These are phyloP conservation scores for Dendrocalamus sinicus DNA, from an alignment of 176 grass and related monocot species.

Conservation along the genomic window DNA sequence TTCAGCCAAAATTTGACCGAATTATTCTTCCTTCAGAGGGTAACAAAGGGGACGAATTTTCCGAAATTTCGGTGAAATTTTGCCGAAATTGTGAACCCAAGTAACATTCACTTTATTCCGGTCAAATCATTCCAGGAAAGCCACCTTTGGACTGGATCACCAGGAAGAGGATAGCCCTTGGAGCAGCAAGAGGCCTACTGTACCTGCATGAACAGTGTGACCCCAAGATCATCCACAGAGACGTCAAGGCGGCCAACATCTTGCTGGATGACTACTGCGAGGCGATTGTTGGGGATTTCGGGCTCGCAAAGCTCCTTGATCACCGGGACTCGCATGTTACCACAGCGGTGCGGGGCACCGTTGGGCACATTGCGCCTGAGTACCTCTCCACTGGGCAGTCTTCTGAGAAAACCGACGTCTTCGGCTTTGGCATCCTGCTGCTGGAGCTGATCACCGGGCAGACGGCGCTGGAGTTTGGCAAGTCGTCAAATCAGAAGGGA, in stretches of 20 bases:
- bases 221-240: slow-evolving; percentile 97
- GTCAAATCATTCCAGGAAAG: slow-evolving; percentile 66
- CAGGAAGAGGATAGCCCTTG: slow-evolving; percentile 83
- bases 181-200: slow-evolving; percentile 81
- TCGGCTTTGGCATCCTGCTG: slow-evolving; percentile 93
- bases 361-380: slow-evolving; percentile 94
- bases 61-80: too few species aligned
- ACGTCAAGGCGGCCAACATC: slow-evolving; percentile 92
- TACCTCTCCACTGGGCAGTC: slow-evolving; percentile 96
- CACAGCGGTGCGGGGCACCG: slow-evolving; percentile 85
- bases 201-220: slow-evolving; percentile 99
- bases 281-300: slow-evolving; percentile 90
- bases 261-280: slow-evolving; percentile 87
- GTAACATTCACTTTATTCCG: background rate
- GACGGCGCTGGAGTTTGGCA: slow-evolving; percentile 89
- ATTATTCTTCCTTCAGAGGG: too few species aligned
- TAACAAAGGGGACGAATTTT: too few species aligned
- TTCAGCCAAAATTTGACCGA: too few species aligned
- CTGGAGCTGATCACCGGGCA: slow-evolving; percentile 88
- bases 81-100: too few species aligned
- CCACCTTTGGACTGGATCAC: slow-evolving; percentile 89
- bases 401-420: slow-evolving; percentile 92
- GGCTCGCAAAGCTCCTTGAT: slow-evolving; percentile 90
- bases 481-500: slow-evolving; percentile 85
- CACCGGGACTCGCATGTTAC: slow-evolving; percentile 91